Conservation (phyloP, 805 yeast species). For the Teunomyces kruisii region DNA sequence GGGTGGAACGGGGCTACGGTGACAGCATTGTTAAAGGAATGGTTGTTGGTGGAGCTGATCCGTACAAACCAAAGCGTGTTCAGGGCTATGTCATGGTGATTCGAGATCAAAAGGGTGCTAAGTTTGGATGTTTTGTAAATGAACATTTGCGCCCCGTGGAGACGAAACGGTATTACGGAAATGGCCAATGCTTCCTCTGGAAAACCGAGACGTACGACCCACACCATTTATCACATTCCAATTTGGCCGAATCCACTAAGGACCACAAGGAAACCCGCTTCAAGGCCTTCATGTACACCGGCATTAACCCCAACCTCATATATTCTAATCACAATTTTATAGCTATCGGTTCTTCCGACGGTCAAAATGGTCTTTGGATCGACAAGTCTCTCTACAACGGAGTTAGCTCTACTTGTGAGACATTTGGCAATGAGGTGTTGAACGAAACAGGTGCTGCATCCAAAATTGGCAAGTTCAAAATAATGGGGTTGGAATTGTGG, state of each 20-base stretch:
- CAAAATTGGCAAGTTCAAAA: conserved; percentile 58
- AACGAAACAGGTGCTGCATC: conserved; percentile 31
- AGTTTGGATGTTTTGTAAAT: conserved; percentile 80
- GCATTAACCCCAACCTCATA: conserved; percentile 80
- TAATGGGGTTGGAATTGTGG: conserved; percentile 86
- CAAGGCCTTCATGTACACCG: conserved; percentile 84
- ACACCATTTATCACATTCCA: conserved; percentile 10
- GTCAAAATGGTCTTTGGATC: conserved; percentile 89
- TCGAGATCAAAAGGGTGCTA: conserved; percentile 58
- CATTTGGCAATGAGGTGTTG: conserved; percentile 87
- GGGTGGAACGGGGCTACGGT: conserved; percentile 33
- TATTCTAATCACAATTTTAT: conserved; percentile 76
- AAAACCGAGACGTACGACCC: conserved; percentile 51
- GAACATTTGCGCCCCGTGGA: conserved; percentile 73
- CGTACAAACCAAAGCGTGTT: conserved; percentile 29
- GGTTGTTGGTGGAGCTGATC: conserved; percentile 19
- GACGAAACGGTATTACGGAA: conserved; percentile 77
- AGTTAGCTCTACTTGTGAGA: conserved; percentile 72
- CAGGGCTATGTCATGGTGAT: conserved; percentile 76
- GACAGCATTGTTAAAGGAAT: conserved; percentile 30
- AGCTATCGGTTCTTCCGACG: conserved; percentile 89
- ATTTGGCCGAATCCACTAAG: background rate
- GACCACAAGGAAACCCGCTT: conserved; percentile 36
- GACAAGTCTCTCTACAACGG: conserved; percentile 75
- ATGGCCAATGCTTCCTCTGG: conserved; percentile 96